phyloP scores from a whole-genome alignment of 352 stramenopile species.

The Thalassiosira hispida region DNA sequence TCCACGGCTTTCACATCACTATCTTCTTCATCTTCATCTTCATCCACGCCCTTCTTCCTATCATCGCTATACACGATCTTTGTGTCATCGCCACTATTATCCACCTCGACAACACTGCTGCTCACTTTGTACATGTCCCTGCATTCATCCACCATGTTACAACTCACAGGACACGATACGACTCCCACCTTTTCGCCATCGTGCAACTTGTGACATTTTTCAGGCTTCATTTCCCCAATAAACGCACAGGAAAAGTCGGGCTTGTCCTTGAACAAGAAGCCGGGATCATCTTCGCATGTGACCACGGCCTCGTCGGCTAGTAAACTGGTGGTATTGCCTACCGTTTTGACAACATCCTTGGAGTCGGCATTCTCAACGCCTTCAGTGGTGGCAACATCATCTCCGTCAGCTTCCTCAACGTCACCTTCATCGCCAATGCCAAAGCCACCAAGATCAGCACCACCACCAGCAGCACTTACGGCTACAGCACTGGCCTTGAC shows the following conservation, averaged over 20 bases:
- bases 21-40: no score
- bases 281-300: conserved; percentile 28
- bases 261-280: conserved; percentile 37
- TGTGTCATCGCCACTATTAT: neutral
- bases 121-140: conserved; percentile 7
- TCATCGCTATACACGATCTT: no score
- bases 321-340: neutral
- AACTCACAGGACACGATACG: conserved; percentile 16
- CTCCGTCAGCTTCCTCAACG: neutral
- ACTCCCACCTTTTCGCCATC: conserved; percentile 23
- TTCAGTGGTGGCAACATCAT: neutral
- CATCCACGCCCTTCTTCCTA: no score
- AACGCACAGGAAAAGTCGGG: conserved; percentile 26
- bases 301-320: neutral
- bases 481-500: no score
- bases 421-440: neutral
- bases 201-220: conserved; percentile 38
- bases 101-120: neutral
- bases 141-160: conserved; percentile 21
- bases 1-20: no score
- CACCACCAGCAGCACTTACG: no score
- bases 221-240: conserved; percentile 30
- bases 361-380: conserved; percentile 1
- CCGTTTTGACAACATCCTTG: neutral
- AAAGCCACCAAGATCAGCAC: no score